Evolutionary conservation across 768 basidiomycete species (phyloP), one percentile per base, ranked within the genome.

Genomic region (Lepiota brunneoincarnata): DNA sequence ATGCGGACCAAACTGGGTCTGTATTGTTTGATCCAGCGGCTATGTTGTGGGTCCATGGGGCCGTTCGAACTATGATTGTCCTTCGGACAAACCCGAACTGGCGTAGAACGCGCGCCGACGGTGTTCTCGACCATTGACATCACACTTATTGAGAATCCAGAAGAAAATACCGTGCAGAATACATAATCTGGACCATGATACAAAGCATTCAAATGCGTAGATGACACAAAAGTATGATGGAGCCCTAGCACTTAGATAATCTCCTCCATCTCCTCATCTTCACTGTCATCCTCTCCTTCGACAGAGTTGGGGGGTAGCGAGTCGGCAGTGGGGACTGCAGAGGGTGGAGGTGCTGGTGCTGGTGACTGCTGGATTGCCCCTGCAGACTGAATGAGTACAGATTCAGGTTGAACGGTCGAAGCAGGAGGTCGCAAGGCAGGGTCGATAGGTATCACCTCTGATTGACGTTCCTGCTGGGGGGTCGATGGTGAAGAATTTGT

Each of bases 181-280:
- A 18, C 17, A 26, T 18, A 35, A 20, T n/a, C 17, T 34, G 3
- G n/a, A 17, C 17, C 31, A 34, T 2, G n/a, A 11, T 20, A 31
- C 11, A 12, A 18, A 31, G 12, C 23, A 34, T 15, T n/a, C 31
- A 17, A 15, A 31, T 11, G 24, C 18, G 23, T 3, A 46, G 10
- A 34, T 45, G 23, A 46, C 44, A 39, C 18, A 20, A 15, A 39
- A 31, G n/a, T 23, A 50, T 37, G 7, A 31, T 38, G 14, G 4
- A 35, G 4, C 39, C 20, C 11, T 48, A 48, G 34, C 15, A 36
- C 31, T 55, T 63, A 75, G 21, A 74, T 74, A 43, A 77, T 67
- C 45, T 72, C 75, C 54, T 76, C 75, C 75, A 77, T 77, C 59
- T 77, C 75, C 49, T 72, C 74, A 42, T 74, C 73, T 40, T 72